Conservation (phyloP, 768 basidiomycete genomes). For the Kwoniella europaea region DNA sequence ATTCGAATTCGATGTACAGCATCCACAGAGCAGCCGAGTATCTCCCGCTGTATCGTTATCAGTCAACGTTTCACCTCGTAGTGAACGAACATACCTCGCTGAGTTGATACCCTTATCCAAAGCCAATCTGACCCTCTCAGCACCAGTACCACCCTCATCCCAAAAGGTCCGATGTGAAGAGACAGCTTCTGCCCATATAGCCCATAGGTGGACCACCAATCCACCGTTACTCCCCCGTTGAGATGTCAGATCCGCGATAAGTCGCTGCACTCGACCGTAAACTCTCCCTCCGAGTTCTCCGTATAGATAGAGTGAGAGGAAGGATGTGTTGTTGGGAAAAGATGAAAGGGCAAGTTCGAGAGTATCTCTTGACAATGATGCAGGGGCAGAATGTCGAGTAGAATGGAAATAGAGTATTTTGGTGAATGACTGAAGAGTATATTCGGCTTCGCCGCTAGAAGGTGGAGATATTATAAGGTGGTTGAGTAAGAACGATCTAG, state of each 20-base stretch:
- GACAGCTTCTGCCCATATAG: conserved; percentile 50
- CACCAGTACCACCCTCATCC: conserved; percentile 44
- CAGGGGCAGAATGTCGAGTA: conserved; percentile 38
- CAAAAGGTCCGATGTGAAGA: conserved; percentile 44
- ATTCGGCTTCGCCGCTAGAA: conserved; percentile 49
- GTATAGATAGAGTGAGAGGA: conserved; percentile 56
- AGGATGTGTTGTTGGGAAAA: conserved; percentile 59
- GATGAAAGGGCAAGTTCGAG: conserved; percentile 54
- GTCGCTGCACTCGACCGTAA: conserved; percentile 56
- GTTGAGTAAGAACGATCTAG: conserved; percentile 34
- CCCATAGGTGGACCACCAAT: conserved; percentile 52
- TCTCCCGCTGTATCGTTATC: conserved; percentile 38
- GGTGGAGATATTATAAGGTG: conserved; percentile 37
- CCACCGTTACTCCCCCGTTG: conserved; percentile 14
- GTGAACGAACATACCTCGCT: conserved; percentile 29
- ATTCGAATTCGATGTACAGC: conserved; percentile 60
- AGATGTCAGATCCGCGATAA: conserved; percentile 44
- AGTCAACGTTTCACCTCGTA: conserved; percentile 1
- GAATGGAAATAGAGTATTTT: conserved; percentile 52
- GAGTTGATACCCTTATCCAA: conserved; percentile 56
- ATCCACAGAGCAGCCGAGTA: conserved; percentile 56
- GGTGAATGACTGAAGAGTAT: conserved; percentile 47
- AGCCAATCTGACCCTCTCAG: conserved; percentile 52
- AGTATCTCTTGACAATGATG: conserved; percentile 44
- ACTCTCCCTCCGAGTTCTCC: conserved; percentile 56